These are phyloP conservation scores for Psilocybe mexicana DNA, from an alignment of 1,284 basidiomycete species.

Conservation along the genomic window DNA sequence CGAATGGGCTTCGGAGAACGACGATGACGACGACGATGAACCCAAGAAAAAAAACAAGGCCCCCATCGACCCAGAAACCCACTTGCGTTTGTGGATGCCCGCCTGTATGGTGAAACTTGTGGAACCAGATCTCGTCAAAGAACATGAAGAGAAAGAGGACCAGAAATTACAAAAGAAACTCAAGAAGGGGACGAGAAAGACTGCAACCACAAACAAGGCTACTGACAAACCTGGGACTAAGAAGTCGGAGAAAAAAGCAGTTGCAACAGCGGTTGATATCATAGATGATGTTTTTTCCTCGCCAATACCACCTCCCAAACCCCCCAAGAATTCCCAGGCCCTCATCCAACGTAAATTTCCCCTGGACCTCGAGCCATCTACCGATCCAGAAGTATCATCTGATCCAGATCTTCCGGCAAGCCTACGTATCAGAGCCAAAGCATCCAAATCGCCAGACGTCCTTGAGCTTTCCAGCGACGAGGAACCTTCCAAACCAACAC, in stretches of 20 bases:
- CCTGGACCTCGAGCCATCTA: not conserved
- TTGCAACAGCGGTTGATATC: not conserved
- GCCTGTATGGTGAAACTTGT: slow-evolving; percentile 71
- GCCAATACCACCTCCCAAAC: not conserved
- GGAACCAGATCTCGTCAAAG: slow-evolving; percentile 60
- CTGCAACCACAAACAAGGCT: not conserved
- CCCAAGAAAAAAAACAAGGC: slow-evolving; percentile 39
- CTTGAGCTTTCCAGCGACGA: not conserved
- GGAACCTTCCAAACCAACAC: slow-evolving; percentile 1
- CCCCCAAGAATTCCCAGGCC: not conserved
- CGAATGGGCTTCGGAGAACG: slow-evolving; percentile 47
- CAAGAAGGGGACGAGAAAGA: slow-evolving; percentile 21
- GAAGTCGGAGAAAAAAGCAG: slow-evolving; percentile 8
- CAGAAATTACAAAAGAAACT: slow-evolving; percentile 52
- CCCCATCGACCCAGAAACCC: slow-evolving; percentile 48
- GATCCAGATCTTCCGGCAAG: slow-evolving; percentile 2
- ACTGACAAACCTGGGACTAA: not conserved
- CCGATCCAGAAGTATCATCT: slow-evolving; percentile 9
- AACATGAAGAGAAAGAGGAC: slow-evolving; percentile 54
- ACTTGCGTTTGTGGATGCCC: slow-evolving; percentile 73
- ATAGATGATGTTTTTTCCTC: slow-evolving; percentile 14
- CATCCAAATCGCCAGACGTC: not conserved
- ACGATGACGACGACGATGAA: slow-evolving; percentile 39
- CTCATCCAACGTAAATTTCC: not conserved
- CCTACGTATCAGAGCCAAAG: not conserved